Evolutionary conservation across 2,329 filamentous ascomycete species (phyloP).

Genomic region (Colletotrichum falcatum): DNA sequence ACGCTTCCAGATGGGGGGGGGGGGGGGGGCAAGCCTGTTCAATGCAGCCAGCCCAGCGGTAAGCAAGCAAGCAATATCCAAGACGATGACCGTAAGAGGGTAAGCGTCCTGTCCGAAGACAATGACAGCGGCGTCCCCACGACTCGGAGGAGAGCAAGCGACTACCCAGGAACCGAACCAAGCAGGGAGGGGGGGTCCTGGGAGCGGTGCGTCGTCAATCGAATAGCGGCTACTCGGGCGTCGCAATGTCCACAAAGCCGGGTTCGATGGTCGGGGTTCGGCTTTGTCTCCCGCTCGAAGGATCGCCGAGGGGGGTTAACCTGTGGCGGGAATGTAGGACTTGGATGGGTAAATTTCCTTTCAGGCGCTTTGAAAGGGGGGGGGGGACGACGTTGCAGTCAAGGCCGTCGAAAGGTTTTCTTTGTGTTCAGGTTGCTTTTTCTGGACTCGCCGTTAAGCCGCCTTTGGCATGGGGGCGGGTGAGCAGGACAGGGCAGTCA

Average conservation of each 20-base stretch:
- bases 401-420: neutral
- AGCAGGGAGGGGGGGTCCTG: neutral
- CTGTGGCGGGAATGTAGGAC: slow-evolving; percentile 27
- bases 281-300: slow-evolving; percentile 20
- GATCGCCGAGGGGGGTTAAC: slow-evolving; percentile 33
- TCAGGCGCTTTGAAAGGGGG: slow-evolving; percentile 7
- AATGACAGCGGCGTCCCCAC: neutral
- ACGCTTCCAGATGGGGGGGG: neutral
- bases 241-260: slow-evolving; percentile 39
- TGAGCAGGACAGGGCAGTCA: slow-evolving; percentile 23
- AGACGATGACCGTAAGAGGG: neutral
- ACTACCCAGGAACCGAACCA: neutral
- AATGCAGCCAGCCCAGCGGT: slow-evolving; percentile 7
- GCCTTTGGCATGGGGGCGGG: slow-evolving; percentile 24
- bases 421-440: slow-evolving; percentile 24
- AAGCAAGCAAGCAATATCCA: slow-evolving; percentile 8
- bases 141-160: neutral
- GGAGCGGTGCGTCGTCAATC: slow-evolving; percentile 3
- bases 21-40: neutral
- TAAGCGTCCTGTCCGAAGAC: neutral
- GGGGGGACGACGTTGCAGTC: slow-evolving; percentile 25
- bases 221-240: slow-evolving; percentile 16
- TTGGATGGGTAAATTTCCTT: slow-evolving; percentile 9
- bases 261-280: slow-evolving; percentile 14
- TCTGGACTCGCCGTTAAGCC: slow-evolving; percentile 10